Percentiles rank a stretch among this genome's conserved stretches.
Conservation (phyloP, 1,284 basidiomycete genomes). For the Sphaerobolus stellatus region DNA sequence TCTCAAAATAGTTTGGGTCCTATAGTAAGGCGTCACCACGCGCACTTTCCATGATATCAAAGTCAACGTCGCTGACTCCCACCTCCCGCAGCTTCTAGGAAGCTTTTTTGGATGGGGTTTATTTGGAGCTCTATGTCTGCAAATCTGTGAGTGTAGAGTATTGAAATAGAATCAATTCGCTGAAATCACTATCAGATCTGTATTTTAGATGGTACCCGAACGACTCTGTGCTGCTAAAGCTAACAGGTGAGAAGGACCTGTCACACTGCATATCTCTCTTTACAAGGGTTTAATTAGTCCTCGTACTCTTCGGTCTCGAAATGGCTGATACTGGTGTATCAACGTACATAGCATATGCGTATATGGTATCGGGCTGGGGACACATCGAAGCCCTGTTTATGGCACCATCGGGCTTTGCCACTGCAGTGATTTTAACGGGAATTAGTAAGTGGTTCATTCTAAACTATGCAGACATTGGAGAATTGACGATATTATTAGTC, state of each 20-base stretch:
- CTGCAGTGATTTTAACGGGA: neutral
- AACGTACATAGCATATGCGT: neutral
- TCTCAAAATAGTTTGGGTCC: constrained; percentile 2
- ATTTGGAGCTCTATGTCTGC: neutral
- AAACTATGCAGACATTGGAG: neutral
- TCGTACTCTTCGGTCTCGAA: neutral
- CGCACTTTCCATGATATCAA: neutral
- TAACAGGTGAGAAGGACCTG: neutral
- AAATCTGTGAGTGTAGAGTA: neutral
- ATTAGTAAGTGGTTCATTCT: neutral
- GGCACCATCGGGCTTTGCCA: neutral
- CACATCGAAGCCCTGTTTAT: neutral
- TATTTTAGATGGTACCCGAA: constrained; percentile 1
- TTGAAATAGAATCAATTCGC: neutral
- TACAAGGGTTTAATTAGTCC: neutral
- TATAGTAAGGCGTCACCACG: neutral
- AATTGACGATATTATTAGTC: neutral
- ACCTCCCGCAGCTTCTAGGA: neutral
- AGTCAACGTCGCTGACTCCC: neutral
- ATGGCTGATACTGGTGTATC: neutral
- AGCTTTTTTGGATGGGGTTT: neutral
- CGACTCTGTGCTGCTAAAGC: neutral
- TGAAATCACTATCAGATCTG: neutral
- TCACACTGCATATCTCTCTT: neutral
- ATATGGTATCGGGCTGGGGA: neutral